These are phyloP conservation scores for Raddia guianensis DNA, from an alignment of 176 grass and related monocot genomes.

Conservation along the genomic window DNA sequence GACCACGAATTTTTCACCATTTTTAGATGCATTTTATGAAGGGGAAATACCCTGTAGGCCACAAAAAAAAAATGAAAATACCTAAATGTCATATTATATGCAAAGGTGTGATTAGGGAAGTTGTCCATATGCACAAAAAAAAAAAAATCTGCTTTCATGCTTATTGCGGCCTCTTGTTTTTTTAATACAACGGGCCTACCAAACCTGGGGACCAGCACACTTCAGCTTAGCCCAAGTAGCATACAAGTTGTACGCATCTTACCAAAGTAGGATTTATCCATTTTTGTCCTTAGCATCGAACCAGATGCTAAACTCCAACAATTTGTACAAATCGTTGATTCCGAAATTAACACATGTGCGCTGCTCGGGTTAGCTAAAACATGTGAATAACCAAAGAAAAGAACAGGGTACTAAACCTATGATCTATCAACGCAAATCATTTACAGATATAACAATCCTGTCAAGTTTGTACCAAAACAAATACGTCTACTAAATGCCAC, in stretches of 20 bases:
- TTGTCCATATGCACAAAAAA: too few species aligned
- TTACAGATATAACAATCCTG: neutral
- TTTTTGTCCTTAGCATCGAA: neutral
- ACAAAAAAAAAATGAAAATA: too few species aligned
- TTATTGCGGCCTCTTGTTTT: neutral
- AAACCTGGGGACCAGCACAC: neutral
- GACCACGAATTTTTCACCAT: too few species aligned
- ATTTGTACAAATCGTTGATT: neutral
- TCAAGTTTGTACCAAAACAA: neutral
- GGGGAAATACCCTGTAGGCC: too few species aligned
- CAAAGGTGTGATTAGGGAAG: too few species aligned
- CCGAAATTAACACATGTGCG: neutral
- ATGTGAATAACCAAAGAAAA: neutral
- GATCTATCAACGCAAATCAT: neutral
- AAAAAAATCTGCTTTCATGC: too few species aligned
- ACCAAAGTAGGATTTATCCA: neutral
- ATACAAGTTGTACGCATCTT: conserved; percentile 3
- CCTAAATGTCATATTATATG: too few species aligned
- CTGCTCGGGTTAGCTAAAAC: neutral
- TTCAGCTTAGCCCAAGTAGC: neutral
- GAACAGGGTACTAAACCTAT: neutral
- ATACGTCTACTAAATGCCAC: too few species aligned
- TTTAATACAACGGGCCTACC: neutral
- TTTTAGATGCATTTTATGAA: too few species aligned
- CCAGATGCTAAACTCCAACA: neutral